These are phyloP conservation scores for Xylariaceae sp. DNA, from an alignment of 2,329 filamentous ascomycete species.

Conservation along the genomic window DNA sequence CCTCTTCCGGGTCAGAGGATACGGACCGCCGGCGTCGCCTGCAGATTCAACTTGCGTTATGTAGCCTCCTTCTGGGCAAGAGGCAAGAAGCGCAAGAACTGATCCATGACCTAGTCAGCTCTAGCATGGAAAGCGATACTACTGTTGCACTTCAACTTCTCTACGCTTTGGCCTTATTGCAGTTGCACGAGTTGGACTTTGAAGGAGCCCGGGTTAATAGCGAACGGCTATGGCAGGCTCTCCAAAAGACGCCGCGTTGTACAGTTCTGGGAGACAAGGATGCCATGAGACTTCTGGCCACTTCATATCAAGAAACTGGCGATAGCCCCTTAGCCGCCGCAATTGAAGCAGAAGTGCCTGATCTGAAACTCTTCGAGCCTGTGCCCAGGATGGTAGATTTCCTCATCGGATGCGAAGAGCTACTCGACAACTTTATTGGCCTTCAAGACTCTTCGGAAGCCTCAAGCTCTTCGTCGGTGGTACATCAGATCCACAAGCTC, in stretches of 20 bases:
- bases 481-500: constrained; percentile 12
- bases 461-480: constrained; percentile 1
- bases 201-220: constrained; percentile 17
- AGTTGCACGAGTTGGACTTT: constrained; percentile 19
- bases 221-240: constrained; percentile 16
- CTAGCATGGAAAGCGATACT: constrained; percentile 4
- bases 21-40: constrained; percentile 10
- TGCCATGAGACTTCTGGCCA: constrained; percentile 17
- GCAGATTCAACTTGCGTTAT: constrained; percentile 18
- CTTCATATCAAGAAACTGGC: constrained; percentile 19
- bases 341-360: constrained; percentile 19
- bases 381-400: constrained; percentile 19
- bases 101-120: constrained; percentile 8
- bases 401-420: constrained; percentile 14
- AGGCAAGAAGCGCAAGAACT: constrained; percentile 12
- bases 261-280: constrained; percentile 11
- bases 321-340: constrained; percentile 15
- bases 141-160: constrained; percentile 15
- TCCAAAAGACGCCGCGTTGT: constrained; percentile 10
- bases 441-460: constrained; percentile 8
- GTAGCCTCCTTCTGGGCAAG: constrained; percentile 16
- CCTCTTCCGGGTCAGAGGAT: constrained; percentile 16
- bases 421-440: constrained; percentile 13
- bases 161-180: constrained; percentile 14
- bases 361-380: constrained; percentile 15